Percentiles rank a stretch among this genome's conserved stretches.
Conservation (phyloP, 768 basidiomycete genomes). For the Suillus ampliporus region DNA sequence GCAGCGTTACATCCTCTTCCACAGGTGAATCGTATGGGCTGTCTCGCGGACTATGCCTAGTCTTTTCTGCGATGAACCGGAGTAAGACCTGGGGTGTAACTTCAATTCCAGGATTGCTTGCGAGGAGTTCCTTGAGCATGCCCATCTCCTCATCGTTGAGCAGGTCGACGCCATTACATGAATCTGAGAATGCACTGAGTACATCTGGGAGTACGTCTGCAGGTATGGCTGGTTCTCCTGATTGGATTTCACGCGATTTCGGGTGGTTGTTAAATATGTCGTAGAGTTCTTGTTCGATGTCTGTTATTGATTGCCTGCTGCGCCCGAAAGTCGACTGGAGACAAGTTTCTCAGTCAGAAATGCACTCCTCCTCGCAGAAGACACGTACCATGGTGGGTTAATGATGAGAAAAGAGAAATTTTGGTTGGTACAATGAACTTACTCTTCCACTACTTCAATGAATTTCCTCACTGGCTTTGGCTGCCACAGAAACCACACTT, state of each 20-base stretch:
- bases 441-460: slow-evolving; percentile 10
- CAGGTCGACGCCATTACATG: slow-evolving; percentile 66
- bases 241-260: slow-evolving; percentile 59
- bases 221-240: slow-evolving; percentile 69
- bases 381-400: slow-evolving; percentile 8
- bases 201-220: slow-evolving; percentile 75
- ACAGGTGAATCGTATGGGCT: slow-evolving; percentile 41
- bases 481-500: slow-evolving; percentile 22
- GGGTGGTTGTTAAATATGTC: slow-evolving; percentile 72
- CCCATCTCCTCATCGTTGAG: slow-evolving; percentile 66
- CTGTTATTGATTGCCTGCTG: slow-evolving; percentile 70
- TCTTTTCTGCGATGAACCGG: slow-evolving; percentile 65
- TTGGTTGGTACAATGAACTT: slow-evolving; percentile 1
- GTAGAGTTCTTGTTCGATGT: slow-evolving; percentile 72
- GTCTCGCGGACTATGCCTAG: slow-evolving; percentile 44
- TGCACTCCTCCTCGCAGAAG: not conserved
- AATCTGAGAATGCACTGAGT: slow-evolving; percentile 63
- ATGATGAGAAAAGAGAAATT: slow-evolving; percentile 4
- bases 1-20: slow-evolving; percentile 42
- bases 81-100: slow-evolving; percentile 73
- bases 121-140: slow-evolving; percentile 62
- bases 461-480: slow-evolving; percentile 3
- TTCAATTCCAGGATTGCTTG: slow-evolving; percentile 63
- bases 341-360: not conserved
- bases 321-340: slow-evolving; percentile 52